Conservation (phyloP, 1,284 basidiomycete species). For the Phylloboletellus chloephorus region DNA sequence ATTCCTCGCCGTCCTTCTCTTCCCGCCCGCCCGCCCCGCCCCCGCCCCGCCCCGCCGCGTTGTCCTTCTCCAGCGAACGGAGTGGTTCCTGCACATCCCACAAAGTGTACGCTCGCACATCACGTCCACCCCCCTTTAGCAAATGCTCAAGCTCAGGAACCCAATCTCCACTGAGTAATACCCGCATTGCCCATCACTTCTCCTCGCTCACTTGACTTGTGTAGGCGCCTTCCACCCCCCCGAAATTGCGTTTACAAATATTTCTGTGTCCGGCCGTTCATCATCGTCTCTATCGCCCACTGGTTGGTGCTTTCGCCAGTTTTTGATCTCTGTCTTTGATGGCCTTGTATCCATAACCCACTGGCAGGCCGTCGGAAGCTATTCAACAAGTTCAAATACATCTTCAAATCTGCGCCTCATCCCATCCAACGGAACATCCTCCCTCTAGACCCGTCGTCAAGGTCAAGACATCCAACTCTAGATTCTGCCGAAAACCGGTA, state of each 20-base stretch:
- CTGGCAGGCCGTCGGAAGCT: conserved; percentile 12
- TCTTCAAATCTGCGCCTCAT: conserved; percentile 19
- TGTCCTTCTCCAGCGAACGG: too few species aligned
- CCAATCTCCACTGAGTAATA: conserved; percentile 17
- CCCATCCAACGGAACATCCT: conserved; percentile 4
- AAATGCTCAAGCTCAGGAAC: conserved; percentile 17
- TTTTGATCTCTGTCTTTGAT: neutral
- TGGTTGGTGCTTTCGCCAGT: conserved; percentile 1
- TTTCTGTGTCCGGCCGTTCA: neutral
- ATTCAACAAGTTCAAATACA: conserved; percentile 20
- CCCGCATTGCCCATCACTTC: neutral
- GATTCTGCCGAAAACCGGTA: conserved; percentile 16
- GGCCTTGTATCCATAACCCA: neutral
- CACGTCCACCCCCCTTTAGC: conserved; percentile 22
- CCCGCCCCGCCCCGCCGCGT: too few species aligned
- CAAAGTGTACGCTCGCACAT: too few species aligned
- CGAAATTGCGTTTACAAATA: neutral
- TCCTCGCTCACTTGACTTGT: neutral
- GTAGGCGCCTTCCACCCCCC: conserved; percentile 8
- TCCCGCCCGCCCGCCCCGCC: too few species aligned
- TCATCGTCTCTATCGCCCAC: neutral
- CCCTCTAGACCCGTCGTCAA: conserved; percentile 9
- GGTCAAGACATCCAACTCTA: conserved; percentile 2
- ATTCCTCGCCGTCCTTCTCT: too few species aligned
- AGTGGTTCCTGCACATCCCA: too few species aligned